phyloP scores from a whole-genome alignment of 768 basidiomycete genomes.

The Calocybe indica region DNA sequence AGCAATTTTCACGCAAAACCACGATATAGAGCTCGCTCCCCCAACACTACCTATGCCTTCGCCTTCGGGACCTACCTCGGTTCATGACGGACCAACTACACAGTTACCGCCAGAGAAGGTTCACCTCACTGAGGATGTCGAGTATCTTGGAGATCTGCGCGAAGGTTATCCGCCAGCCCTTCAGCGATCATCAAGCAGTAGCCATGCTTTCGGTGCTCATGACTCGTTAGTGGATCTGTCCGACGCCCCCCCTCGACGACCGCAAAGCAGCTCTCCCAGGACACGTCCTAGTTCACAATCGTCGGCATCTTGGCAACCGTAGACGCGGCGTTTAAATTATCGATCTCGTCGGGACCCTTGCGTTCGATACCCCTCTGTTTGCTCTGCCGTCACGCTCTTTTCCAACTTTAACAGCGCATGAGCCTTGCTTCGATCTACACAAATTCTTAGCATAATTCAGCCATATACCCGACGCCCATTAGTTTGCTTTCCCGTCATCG shows the following conservation, averaged over 20 bases:
- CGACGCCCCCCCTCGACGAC: slow-evolving; percentile 18
- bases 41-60: slow-evolving; percentile 15
- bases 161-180: slow-evolving; percentile 4
- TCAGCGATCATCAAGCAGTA: slow-evolving; percentile 7
- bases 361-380: too few relatives aligned
- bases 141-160: slow-evolving; percentile 20
- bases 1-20: slow-evolving; percentile 60
- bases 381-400: too few relatives aligned
- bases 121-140: slow-evolving; percentile 28
- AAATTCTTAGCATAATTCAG: too few relatives aligned
- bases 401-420: too few relatives aligned
- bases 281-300: slow-evolving; percentile 15
- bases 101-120: slow-evolving; percentile 39
- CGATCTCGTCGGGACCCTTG: slow-evolving; percentile 1
- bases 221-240: slow-evolving; percentile 12
- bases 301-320: slow-evolving; percentile 11
- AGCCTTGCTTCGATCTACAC: too few relatives aligned
- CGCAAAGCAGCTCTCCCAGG: slow-evolving; percentile 17
- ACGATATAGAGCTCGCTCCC: slow-evolving; percentile 37
- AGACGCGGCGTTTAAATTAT: not conserved
- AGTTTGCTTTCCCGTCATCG: too few relatives aligned
- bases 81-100: slow-evolving; percentile 14
- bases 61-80: slow-evolving; percentile 17
- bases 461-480: too few relatives aligned
- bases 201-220: slow-evolving; percentile 11